Evolutionary conservation across 1,139 yeast genomes (phyloP), one percentile per base, ranked within the genome.

Genomic region (Magnusiomyces fungicola): DNA sequence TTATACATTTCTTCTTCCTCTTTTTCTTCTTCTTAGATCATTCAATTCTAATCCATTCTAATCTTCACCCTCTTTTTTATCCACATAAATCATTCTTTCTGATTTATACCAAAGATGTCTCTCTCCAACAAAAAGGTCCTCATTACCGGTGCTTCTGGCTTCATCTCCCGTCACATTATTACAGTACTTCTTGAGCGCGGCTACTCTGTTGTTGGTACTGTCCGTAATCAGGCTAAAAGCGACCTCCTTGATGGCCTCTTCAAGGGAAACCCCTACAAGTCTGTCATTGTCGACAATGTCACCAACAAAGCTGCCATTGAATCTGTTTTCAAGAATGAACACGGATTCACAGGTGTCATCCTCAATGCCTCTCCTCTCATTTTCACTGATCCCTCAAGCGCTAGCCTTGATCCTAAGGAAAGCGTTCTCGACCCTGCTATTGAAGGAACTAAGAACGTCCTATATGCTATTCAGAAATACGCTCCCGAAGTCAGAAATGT

Each of bases 71-170:
- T n/a, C n/a, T n/a, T n/a, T n/a, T n/a, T n/a, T n/a, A n/a, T n/a
- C n/a, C n/a, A n/a, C n/a, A n/a, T n/a, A n/a, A n/a, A n/a, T n/a
- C n/a, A n/a, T n/a, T n/a, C n/a, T n/a, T n/a, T n/a, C n/a, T n/a
- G n/a, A n/a, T n/a, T n/a, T n/a, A n/a, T n/a, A n/a, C n/a, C n/a
- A n/a, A n/a, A n/a, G n/a, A n/a, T n/a, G n/a, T n/a, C n/a, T n/a
- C n/a, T 29, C 9, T 32, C 46, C 29, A 47, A 47, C 34, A 41
- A 45, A 10, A 49, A 49, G 55, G 75, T 76, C 32, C 70, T 79
- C 30, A 71, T 80, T 30, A 74, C 83, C 2, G 85, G 84, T 2
- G 81, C 80, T 14, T 71, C 80, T 18, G 83, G 84, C 16, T 79
- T 73, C 57, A 73, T 79, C 52, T 83, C 82, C 22, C 74, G 76